Base-by-base conservation (phyloP, 768 basidiomycete species). In the Leccinum arenicola region DNA sequence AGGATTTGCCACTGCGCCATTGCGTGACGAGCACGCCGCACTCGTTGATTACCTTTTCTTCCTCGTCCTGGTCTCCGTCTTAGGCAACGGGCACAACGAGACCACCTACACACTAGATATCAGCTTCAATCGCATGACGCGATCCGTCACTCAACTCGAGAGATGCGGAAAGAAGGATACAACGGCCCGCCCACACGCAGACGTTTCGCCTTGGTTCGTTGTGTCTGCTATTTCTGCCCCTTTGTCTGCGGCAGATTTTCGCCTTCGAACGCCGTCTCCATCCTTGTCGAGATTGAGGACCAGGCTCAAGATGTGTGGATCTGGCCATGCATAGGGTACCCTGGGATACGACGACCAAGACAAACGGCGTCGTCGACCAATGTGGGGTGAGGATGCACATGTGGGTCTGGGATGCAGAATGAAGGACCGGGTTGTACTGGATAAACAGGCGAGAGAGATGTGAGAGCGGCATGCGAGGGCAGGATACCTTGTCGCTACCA, bases 361-460 rank as follows among this genome's bases (percentile, higher is more conserved):
- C 83, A 78, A 23, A 89, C 79, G 3, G 81, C 80, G 63, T 94
- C 92, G 64, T 95, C 91, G 59, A 95, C 94, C 95, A 97, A 29
- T 29, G 27, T 29, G 27, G 27, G 27, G 27, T 29, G 27, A 29
- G 27, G 27, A 29, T 29, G 27, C 27, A 29, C 27, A 61, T 95
- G 91, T 0, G 94, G 95, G 0, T 86, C 50, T 80, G 74, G 3
- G 81, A 71, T 53, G 84, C 80, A 70, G 81, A 86, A 62, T 87
- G 83, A 62, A 88, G 74, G 29, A 80, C 79, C 4, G 75, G 77
- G 35, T 75, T 69, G 65, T 80, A 81, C 68, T 80, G 35, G 27
- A 50, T 3, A 8, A 31, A 6, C 12, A 17, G n/a, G 49, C 59
- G 21, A 61, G 53, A 27, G 6, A 9, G 17, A 33, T 33, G 33